A percentile compares a stretch with the other conserved stretches of the same genome.
Conservation (phyloP, 352 stramenopile genomes). For the Globisporangium camurandrum region DNA sequence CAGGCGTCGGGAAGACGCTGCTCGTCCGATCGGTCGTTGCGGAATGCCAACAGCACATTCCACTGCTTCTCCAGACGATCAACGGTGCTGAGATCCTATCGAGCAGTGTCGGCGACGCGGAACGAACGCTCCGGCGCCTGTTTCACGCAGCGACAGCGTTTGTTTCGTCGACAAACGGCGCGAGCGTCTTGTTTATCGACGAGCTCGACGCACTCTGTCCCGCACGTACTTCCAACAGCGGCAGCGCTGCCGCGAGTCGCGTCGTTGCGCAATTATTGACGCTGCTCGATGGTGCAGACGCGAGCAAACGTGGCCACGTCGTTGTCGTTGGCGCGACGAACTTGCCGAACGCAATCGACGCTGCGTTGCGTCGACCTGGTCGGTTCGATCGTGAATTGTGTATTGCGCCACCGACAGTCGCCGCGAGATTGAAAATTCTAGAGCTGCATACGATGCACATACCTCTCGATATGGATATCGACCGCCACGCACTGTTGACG, state of each 20-base stretch:
- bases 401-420: conserved; percentile 33
- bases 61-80: conserved; percentile 56
- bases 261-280: conserved; percentile 95
- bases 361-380: conserved; percentile 62
- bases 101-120: conserved; percentile 59
- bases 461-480: conserved; percentile 17
- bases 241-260: conserved; percentile 38
- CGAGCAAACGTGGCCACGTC: conserved; percentile 67
- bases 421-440: conserved; percentile 56
- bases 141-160: conserved; percentile 39
- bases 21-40: conserved; percentile 61
- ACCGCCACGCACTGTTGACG: conserved; percentile 2
- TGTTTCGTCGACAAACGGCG: conserved; percentile 18
- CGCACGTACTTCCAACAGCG: conserved; percentile 66
- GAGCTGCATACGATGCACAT: conserved; percentile 38
- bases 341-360: conserved; percentile 89
- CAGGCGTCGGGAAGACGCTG: conserved; percentile 77
- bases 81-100: conserved; percentile 82
- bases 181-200: conserved; percentile 92
- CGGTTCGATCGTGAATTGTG: conserved; percentile 81
- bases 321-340: conserved; percentile 94
- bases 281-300: conserved; percentile 90
- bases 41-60: conserved; percentile 38
- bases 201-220: conserved; percentile 94
- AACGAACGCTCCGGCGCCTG: conserved; percentile 47